Evolutionary conservation across 2,329 filamentous ascomycete species (phyloP).

Genomic region (Dactylella cylindrospora): DNA sequence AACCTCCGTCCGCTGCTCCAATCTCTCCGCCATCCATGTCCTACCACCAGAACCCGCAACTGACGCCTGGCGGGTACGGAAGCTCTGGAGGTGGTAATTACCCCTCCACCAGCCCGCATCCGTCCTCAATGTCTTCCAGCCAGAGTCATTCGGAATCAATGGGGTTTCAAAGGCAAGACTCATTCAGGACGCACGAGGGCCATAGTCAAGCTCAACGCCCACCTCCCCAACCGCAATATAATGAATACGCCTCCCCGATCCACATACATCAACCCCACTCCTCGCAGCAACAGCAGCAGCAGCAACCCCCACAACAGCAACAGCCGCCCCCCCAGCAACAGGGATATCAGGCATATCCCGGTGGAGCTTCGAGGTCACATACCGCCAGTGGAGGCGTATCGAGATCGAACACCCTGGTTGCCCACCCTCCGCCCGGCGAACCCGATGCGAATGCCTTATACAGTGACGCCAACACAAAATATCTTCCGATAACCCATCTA

Average conservation of each 20-base stretch:
- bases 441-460: slow-evolving; percentile 37
- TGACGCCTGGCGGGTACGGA: slow-evolving; percentile 26
- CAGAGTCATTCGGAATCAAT: slow-evolving; percentile 19
- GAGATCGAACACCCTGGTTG: slow-evolving; percentile 36
- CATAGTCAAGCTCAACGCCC: slow-evolving; percentile 23
- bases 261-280: slow-evolving; percentile 26
- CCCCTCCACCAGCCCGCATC: slow-evolving; percentile 31
- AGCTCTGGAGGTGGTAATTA: slow-evolving; percentile 22
- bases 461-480: slow-evolving; percentile 38
- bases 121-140: slow-evolving; percentile 18
- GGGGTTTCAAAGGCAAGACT: slow-evolving; percentile 39
- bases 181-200: slow-evolving; percentile 27
- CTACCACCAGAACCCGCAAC: slow-evolving; percentile 39
- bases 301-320: neutral
- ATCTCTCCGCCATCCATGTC: slow-evolving; percentile 34
- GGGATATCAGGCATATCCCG: slow-evolving; percentile 42
- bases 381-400: slow-evolving; percentile 24
- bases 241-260: slow-evolving; percentile 36
- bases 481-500: slow-evolving; percentile 35
- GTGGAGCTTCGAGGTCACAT: slow-evolving; percentile 34
- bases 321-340: slow-evolving; percentile 26
- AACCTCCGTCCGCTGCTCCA: slow-evolving; percentile 28
- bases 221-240: slow-evolving; percentile 35
- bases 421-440: slow-evolving; percentile 32
- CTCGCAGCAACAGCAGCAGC: slow-evolving; percentile 10